Evolutionary conservation across 169 alveolate species (phyloP).

Genomic region (Theileria equi): DNA sequence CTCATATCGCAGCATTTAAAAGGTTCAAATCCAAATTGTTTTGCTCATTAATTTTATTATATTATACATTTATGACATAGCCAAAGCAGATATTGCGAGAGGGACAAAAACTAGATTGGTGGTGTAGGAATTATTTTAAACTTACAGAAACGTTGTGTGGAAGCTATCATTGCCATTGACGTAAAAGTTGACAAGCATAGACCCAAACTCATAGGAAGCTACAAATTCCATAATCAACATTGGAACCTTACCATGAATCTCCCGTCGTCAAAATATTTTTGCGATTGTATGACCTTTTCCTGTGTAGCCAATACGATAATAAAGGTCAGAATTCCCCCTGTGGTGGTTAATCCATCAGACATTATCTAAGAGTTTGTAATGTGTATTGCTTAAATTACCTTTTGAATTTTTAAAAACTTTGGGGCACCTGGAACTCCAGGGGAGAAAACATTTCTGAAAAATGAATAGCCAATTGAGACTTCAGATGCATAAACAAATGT

Average conservation of each 20-base stretch:
- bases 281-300: constrained; percentile 32
- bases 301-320: constrained; percentile 8
- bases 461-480: constrained; percentile 25
- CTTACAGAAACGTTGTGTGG: constrained; percentile 4
- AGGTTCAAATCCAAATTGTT: too few relatives aligned
- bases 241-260: constrained; percentile 17
- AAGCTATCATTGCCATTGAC: background rate
- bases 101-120: background rate
- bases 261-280: constrained; percentile 27
- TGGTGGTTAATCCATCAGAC: constrained; percentile 28
- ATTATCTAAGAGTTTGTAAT: background rate
- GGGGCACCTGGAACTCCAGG: constrained; percentile 14
- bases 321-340: constrained; percentile 28
- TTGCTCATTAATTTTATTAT: too few relatives aligned
- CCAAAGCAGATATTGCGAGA: background rate
- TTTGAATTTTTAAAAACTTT: constrained; percentile 11
- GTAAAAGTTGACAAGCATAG: constrained; percentile 10
- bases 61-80: background rate
- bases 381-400: background rate
- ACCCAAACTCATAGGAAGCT: constrained; percentile 39
- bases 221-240: background rate
- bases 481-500: constrained; percentile 23
- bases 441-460: constrained; percentile 13
- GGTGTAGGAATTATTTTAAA: background rate
- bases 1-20: constrained; percentile 26